Conservation (phyloP, 2,329 filamentous ascomycete genomes). For the Uncinocarpus reesii region DNA sequence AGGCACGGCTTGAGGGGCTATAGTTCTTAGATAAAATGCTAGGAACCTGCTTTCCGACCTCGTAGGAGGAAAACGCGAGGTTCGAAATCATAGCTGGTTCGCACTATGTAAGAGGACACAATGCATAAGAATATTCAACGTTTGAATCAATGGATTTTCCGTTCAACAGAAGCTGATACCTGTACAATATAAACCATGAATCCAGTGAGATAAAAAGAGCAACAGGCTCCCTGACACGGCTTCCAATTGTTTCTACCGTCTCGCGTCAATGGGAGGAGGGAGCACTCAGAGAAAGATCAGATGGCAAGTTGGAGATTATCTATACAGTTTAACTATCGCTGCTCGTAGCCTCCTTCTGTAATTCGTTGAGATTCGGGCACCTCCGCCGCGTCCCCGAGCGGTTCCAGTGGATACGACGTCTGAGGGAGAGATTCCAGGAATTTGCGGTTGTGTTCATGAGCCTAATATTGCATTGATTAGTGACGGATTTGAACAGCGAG, state of each 20-base stretch:
- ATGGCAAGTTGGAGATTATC: not conserved
- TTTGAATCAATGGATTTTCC: not conserved
- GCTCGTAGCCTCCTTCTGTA: slow-evolving; percentile 49
- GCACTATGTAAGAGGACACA: no score
- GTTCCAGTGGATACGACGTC: slow-evolving; percentile 68
- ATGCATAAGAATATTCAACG: not conserved
- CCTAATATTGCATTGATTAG: slow-evolving; percentile 44
- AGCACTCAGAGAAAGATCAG: not conserved
- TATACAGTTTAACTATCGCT: slow-evolving; percentile 42
- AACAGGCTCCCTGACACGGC: not conserved
- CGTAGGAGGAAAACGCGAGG: no score
- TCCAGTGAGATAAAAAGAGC: not conserved
- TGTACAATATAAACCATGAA: slow-evolving; percentile 5
- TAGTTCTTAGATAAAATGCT: no score
- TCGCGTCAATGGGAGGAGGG: not conserved
- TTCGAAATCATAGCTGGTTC: no score
- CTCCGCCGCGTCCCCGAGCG: slow-evolving; percentile 50
- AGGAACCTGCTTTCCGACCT: no score
- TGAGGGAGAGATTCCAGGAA: slow-evolving; percentile 71
- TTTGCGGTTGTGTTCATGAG: slow-evolving; percentile 77
- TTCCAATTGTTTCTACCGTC: not conserved
- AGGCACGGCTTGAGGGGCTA: no score
- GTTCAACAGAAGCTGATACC: not conserved
- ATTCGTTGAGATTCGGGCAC: slow-evolving; percentile 49
- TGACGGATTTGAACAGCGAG: not conserved